A percentile compares a stretch with the other conserved stretches of the same genome.
These are phyloP conservation scores for Tephrocybe sp. DNA, from an alignment of 768 basidiomycete species.

Conservation along the genomic window DNA sequence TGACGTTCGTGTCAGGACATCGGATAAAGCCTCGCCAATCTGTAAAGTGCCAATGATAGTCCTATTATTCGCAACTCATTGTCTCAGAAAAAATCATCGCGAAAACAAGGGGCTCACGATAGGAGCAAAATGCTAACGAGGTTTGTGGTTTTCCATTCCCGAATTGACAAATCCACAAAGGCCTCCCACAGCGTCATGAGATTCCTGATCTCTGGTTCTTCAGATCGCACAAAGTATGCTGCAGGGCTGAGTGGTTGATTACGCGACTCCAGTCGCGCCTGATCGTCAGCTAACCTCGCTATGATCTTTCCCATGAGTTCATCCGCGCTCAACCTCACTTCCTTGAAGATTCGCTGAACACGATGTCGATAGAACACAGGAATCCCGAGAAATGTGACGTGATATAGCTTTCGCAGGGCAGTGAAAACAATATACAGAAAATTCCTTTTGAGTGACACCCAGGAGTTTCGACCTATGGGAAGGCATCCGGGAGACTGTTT, in stretches of 20 bases:
- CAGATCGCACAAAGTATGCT: background rate
- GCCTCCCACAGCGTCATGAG: slow-evolving; percentile 55
- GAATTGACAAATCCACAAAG: slow-evolving; percentile 62
- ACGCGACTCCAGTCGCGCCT: background rate
- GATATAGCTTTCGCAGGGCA: background rate
- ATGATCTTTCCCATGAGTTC: slow-evolving; percentile 3
- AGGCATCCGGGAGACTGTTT: background rate
- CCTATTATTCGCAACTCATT: slow-evolving; percentile 29
- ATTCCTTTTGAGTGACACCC: background rate
- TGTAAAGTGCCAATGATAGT: slow-evolving; percentile 73
- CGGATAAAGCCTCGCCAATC: slow-evolving; percentile 44
- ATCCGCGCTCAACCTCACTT: background rate
- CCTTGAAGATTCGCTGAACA: slow-evolving; percentile 3
- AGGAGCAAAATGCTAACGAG: slow-evolving; percentile 64
- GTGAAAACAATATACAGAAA: background rate
- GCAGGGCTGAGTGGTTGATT: background rate
- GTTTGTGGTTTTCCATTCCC: slow-evolving; percentile 76
- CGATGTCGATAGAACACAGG: background rate
- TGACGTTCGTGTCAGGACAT: slow-evolving; percentile 59
- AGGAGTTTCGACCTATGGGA: background rate
- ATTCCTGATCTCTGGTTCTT: background rate
- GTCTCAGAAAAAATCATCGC: background rate
- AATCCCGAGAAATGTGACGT: slow-evolving; percentile 2
- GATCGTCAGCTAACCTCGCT: background rate
- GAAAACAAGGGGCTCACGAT: slow-evolving; percentile 28